Evolutionary conservation across 371 early-diverging fungal genomes (phyloP).

Genomic region (Syncephalastrum contaminatum): DNA sequence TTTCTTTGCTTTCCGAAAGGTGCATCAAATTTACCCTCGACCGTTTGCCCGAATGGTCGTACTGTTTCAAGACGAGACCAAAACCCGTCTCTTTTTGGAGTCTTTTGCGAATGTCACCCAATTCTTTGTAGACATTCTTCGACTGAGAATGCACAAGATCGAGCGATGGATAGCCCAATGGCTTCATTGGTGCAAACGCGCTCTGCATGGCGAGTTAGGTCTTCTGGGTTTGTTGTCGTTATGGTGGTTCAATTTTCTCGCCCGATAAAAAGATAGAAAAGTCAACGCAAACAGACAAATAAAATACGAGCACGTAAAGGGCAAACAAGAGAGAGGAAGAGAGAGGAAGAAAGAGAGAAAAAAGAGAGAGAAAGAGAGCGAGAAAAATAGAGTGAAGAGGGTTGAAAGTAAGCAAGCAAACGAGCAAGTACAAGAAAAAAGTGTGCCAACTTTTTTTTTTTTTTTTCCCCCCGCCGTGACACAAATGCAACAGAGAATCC

Average conservation of each 20-base stretch:
- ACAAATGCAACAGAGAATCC: background rate
- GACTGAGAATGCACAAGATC: slow-evolving; percentile 13
- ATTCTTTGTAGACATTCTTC: slow-evolving; percentile 14
- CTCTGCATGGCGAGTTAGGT: slow-evolving; percentile 5
- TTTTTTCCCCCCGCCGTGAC: background rate
- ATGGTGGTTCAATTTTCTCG: background rate
- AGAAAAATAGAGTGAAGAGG: too few species aligned
- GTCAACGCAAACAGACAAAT: background rate
- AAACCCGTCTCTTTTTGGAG: slow-evolving; percentile 15
- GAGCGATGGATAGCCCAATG: slow-evolving; percentile 23
- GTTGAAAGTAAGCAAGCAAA: slow-evolving; percentile 2
- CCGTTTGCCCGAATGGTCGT: slow-evolving; percentile 8
- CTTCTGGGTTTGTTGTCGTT: background rate
- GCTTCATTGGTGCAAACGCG: slow-evolving; percentile 25
- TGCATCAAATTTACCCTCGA: too few species aligned
- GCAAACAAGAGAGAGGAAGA: background rate
- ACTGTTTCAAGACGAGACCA: slow-evolving; percentile 13
- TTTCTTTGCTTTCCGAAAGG: slow-evolving; percentile 7
- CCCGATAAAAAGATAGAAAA: background rate
- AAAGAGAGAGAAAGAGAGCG: slow-evolving; percentile 5
- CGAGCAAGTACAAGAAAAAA: slow-evolving; percentile 4
- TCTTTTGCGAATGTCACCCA: slow-evolving; percentile 12
- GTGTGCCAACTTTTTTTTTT: slow-evolving; percentile 1
- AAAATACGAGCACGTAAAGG: background rate
- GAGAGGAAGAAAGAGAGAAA: slow-evolving; percentile 3